Conservation (phyloP, 2,329 filamentous ascomycete genomes). For the Colletotrichum abscissum region DNA sequence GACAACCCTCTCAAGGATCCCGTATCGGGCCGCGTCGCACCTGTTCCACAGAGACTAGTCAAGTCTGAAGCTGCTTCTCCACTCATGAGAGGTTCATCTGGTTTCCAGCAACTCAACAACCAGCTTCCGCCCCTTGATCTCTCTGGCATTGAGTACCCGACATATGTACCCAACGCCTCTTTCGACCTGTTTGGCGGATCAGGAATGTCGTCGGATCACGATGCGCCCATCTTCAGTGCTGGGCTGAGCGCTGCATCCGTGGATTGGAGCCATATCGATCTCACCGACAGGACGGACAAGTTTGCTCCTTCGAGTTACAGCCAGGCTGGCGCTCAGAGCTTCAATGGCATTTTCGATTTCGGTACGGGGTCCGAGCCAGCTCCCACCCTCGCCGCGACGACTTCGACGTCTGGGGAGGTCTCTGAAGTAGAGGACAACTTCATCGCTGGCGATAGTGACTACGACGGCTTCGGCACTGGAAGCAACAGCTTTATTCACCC, state of each 20-base stretch:
- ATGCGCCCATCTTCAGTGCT: slow-evolving; percentile 71
- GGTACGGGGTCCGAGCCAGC: slow-evolving; percentile 64
- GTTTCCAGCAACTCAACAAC: slow-evolving; percentile 63
- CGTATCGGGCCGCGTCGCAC: slow-evolving; percentile 49
- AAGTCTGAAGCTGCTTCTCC: slow-evolving; percentile 74
- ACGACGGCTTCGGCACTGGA: slow-evolving; percentile 58
- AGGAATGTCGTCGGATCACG: slow-evolving; percentile 60
- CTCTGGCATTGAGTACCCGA: slow-evolving; percentile 63
- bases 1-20: slow-evolving; percentile 52
- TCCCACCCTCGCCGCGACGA: slow-evolving; percentile 64
- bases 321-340: slow-evolving; percentile 62
- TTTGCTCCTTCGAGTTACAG: slow-evolving; percentile 67
- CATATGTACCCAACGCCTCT: slow-evolving; percentile 57
- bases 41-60: slow-evolving; percentile 61
- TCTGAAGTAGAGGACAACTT: slow-evolving; percentile 73
- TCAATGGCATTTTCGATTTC: slow-evolving; percentile 63
- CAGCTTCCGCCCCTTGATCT: slow-evolving; percentile 69
- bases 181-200: slow-evolving; percentile 65
- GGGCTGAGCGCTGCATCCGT: slow-evolving; percentile 67
- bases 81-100: slow-evolving; percentile 58
- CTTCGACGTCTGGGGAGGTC: slow-evolving; percentile 74
- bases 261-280: slow-evolving; percentile 59
- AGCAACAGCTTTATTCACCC: slow-evolving; percentile 51
- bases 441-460: slow-evolving; percentile 59
- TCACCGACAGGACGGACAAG: slow-evolving; percentile 55